A percentile compares a stretch with the other conserved stretches of the same genome.
Conservation (phyloP, 805 yeast genomes). For the Myxozyma udenii region DNA sequence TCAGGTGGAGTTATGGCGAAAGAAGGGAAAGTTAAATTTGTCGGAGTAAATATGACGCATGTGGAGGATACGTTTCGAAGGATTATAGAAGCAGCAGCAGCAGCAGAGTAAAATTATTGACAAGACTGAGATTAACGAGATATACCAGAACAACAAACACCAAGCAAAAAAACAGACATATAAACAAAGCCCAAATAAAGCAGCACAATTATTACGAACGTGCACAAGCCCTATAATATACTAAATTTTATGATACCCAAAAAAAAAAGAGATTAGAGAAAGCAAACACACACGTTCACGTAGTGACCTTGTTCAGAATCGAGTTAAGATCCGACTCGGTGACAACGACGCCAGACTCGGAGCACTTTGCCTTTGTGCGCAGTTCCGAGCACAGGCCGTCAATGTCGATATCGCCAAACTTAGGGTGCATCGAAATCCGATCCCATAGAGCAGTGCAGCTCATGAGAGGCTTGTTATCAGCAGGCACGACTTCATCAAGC, state of each 20-base stretch:
- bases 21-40: slow-evolving; percentile 1
- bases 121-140: too few relatives aligned
- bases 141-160: too few relatives aligned
- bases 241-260: too few relatives aligned
- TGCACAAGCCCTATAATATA: too few relatives aligned
- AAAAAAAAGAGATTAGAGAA: neutral
- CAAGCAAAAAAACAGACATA: too few relatives aligned
- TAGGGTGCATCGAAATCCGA: slow-evolving; percentile 88
- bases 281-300: neutral
- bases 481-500: slow-evolving; percentile 54
- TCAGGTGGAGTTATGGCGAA: neutral
- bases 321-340: slow-evolving; percentile 72
- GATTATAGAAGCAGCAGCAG: too few relatives aligned
- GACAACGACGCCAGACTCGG: slow-evolving; percentile 87
- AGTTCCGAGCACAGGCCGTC: slow-evolving; percentile 90
- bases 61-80: too few relatives aligned
- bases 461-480: slow-evolving; percentile 50
- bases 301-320: slow-evolving; percentile 19
- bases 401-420: slow-evolving; percentile 87
- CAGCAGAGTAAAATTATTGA: too few relatives aligned
- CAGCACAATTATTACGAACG: too few relatives aligned
- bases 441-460: slow-evolving; percentile 96
- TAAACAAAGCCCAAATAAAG: too few relatives aligned
- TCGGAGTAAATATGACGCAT: too few relatives aligned
- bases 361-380: slow-evolving; percentile 89